Evolutionary conservation across 2,329 filamentous ascomycete species (phyloP), one percentile per base, ranked within the genome.

Genomic region (Trichoderma polysporum): DNA sequence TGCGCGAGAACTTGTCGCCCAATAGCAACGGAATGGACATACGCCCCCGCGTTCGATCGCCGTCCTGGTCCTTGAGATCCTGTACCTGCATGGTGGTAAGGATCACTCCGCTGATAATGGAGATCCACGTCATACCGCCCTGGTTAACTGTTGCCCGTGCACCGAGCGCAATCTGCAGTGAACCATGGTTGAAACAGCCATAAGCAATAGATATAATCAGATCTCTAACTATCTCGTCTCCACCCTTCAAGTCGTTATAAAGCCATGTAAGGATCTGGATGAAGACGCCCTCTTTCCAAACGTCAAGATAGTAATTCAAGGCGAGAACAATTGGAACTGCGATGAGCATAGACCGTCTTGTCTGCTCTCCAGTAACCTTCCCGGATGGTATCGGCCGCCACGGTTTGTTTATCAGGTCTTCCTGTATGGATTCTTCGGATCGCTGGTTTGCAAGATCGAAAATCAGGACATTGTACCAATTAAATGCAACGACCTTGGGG

Each of bases 351-450:
- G 63, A 15, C 61, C 65, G 53, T 12, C 70, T 67, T 1, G 74
- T 69, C 19, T 73, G 45, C 1, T 71, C 63, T 1, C 70, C 7
- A 54, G 71, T 74, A 5, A 79, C 67, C 1, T 70, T 70, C 3
- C 72, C 70, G 9, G 72, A 70, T 3, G 72, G 69, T 1, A 75
- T 70, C 0, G 75, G 71, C 0, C 76, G 71, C 74, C 74, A 78
- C 2, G 79, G 78, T 63, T 81, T 81, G 73, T 82, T 82, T 52
- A 79, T 59, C 0, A 29, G 10, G 69, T 82, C 80, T 68, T 82
- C 80, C 0, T 62, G 37, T 4, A 78, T 68, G 2, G 78, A 71
- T 1, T 66, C 69, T 0, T 71, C 64, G 3, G 68, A 64, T 6
- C 78, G 73, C 67, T 81, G 79, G 70, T 81, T 81, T 31, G 75